Percentiles rank a stretch among this genome's conserved stretches.
Conservation (phyloP, 1,284 basidiomycete genomes). For the Calocybe gambosa region DNA sequence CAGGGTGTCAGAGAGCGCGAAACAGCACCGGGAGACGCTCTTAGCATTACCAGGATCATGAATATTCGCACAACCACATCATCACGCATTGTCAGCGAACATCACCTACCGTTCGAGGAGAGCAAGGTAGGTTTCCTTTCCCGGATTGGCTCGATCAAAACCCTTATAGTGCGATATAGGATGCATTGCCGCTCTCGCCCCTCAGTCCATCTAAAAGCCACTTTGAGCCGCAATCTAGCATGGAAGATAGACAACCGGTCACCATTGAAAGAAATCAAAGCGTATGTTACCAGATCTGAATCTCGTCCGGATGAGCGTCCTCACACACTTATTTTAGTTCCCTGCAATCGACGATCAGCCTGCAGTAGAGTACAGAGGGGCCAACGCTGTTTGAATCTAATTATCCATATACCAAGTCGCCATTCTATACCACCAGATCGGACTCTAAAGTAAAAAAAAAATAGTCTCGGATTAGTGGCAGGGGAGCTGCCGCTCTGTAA, state of each 20-base stretch:
- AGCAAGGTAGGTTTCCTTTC: conserved; percentile 7
- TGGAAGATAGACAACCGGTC: conserved; percentile 3
- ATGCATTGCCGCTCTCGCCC: conserved; percentile 8
- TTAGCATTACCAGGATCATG: conserved; percentile 11
- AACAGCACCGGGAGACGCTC: conserved; percentile 11
- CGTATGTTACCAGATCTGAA: neutral
- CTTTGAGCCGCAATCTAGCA: neutral
- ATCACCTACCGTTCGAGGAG: conserved; percentile 1
- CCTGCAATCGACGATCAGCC: neutral
- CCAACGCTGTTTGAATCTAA: neutral
- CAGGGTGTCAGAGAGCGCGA: conserved; percentile 17
- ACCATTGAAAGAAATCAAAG: neutral
- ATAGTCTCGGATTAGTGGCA: too few species aligned
- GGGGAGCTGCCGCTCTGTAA: too few species aligned
- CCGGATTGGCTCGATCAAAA: neutral
- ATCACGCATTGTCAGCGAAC: conserved; percentile 6
- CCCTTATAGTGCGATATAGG: conserved; percentile 3
- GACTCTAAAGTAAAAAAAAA: too few species aligned
- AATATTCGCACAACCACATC: conserved; percentile 14
- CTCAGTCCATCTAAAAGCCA: conserved; percentile 6
- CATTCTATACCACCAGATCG: neutral
- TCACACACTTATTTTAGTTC: neutral
- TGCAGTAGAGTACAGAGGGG: neutral
- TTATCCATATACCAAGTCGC: neutral
- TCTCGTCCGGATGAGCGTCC: too few species aligned